Evolutionary conservation across 805 yeast genomes (phyloP), one percentile per base, ranked within the genome.

Genomic region (Jamesozyma piceae): DNA sequence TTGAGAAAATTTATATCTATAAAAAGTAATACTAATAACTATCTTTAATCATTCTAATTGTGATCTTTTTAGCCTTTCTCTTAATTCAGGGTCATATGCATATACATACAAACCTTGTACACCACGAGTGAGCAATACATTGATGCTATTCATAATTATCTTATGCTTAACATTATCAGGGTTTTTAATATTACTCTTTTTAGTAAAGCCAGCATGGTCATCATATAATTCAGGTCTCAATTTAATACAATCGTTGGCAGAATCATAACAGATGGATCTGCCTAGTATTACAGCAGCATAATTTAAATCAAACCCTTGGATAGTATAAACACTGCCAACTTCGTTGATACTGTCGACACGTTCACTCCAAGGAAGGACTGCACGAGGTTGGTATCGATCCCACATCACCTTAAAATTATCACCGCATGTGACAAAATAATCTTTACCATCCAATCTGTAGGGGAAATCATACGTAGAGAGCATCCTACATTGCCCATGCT

Each of bases 231-330:
- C 66, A 0, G 71, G 66, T 30, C 46, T 54, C 20, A 70, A 46
- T 20, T 49, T 54, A 15, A 71, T 53, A 3, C 55, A 50, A 37
- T 69, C 72, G 3, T 49, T 64, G 1, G 20, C 50, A 3, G 48
- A 33, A 47, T 71, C 74, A 37, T 66, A 68, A 1, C 64, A 68
- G 8, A 71, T 55, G 5, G 71, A 65, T 41, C 71, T 58, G 2
- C 75, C 75, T 13, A 71, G 41, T 3, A 71, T 70, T 0, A 71
- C 70, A 35, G 70, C 74, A 2, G 73, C 72, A 48, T 67, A 71
- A 47, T 69, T 69, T 43, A 71, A 49, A 50, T 71, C 75, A 48
- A 70, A 71, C 1, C 75, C 75, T 52, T 70, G 75, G 18, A 71
- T 57, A 0, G 75, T 70, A 42, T 71, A 71, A 3, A 70, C 74